A percentile compares a stretch with the other conserved stretches of the same genome.
Conservation (phyloP, 2,329 filamentous ascomycete genomes). For the Trichophyton simii region DNA sequence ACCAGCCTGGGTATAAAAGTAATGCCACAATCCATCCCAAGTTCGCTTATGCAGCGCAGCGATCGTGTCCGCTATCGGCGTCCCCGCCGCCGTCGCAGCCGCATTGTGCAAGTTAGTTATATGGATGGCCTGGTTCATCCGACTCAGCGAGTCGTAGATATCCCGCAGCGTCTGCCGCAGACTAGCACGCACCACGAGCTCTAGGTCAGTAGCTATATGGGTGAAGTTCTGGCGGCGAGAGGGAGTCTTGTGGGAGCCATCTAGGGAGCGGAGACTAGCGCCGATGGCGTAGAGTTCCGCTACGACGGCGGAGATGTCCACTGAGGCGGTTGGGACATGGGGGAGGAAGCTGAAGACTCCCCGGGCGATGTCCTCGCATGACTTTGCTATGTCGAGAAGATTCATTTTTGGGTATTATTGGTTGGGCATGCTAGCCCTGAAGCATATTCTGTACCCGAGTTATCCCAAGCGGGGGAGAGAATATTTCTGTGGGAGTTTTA, state of each 20-base stretch:
- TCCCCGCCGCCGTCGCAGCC: not conserved
- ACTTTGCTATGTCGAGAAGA: slow-evolving; percentile 33
- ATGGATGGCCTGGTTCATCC: slow-evolving; percentile 19
- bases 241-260: slow-evolving; percentile 30
- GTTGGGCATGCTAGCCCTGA: not conserved
- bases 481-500: too few relatives aligned
- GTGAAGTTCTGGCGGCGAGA: slow-evolving; percentile 28
- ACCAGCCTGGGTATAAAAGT: slow-evolving; percentile 36
- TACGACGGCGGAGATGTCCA: slow-evolving; percentile 43
- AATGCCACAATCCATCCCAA: slow-evolving; percentile 39
- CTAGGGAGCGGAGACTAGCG: slow-evolving; percentile 37
- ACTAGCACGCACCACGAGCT: slow-evolving; percentile 35
- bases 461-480: too few relatives aligned
- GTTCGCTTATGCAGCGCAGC: slow-evolving; percentile 34
- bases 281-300: slow-evolving; percentile 45
- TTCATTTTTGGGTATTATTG: slow-evolving; percentile 22
- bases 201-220: slow-evolving; percentile 36
- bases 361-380: slow-evolving; percentile 42
- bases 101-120: slow-evolving; percentile 10
- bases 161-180: slow-evolving; percentile 41
- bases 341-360: slow-evolving; percentile 41
- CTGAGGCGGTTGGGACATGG: slow-evolving; percentile 32
- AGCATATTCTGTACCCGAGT: too few relatives aligned
- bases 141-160: slow-evolving; percentile 36
- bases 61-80: slow-evolving; percentile 1